Evolutionary conservation across 257 asterid genomes (phyloP), one percentile per base, ranked within the genome.

Genomic region (Ocimum tenuiflorum): DNA sequence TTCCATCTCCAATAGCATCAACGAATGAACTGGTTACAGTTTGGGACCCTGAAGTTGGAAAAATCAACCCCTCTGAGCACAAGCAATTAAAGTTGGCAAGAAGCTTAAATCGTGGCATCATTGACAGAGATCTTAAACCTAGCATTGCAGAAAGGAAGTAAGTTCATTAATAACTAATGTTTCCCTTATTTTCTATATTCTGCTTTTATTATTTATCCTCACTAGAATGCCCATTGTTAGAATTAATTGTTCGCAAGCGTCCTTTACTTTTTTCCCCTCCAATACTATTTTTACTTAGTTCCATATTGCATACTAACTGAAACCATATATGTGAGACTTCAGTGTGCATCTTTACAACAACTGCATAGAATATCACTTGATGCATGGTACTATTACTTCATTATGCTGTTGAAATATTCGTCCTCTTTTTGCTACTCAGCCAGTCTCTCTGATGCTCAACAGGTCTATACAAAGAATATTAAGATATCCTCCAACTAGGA

Each of bases 41-140:
- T 45, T 91, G 96, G 87, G 98, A 91, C 67, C 98, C 96, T 19
- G 98, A 92, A 79, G 85, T 92, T 39, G 98, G 98, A 67, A 92
- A 89, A 70, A 81, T 82, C 20, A 92, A 92, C 83, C 98, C 97
- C 65, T 87, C 97, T n/a, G 98, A 92, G 83, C 98, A 92, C 89
- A 92, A 92, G 83, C 98, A 92, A 71, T 83, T 89, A 58, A 92
- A 92, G 84, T 79, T 92, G 72, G 98, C 98, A 1, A 89, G 98
- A 82, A 92, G 97, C 81, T 86, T 92, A 63, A 92, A 82, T 73
- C 98, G 98, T 57, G 98, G 97, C 71, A 92, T 92, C 70, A 89
- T 92, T 63, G 98, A 92, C 69, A 83, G 92, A 76, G 98, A 92
- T 83, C 96, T 92, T 62, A 92, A 92, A 72, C 98, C 98, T 48